These are phyloP conservation scores for Pseudonitzschia pungens DNA, from an alignment of 108 stramenopile species.

Conservation along the genomic window DNA sequence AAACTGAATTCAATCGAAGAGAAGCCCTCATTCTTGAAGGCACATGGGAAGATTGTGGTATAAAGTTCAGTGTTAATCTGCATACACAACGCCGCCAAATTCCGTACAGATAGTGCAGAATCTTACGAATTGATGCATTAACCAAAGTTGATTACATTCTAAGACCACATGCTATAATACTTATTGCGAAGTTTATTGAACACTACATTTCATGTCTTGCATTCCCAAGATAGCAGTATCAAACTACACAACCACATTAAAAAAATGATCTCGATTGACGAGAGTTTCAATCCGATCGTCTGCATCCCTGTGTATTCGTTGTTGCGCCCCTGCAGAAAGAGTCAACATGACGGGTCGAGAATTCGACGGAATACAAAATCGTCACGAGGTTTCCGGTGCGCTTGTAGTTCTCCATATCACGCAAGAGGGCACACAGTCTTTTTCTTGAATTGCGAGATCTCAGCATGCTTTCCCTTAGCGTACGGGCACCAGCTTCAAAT, in stretches of 20 bases:
- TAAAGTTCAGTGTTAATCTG: no score
- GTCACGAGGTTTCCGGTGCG: not conserved
- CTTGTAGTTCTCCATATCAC: constrained; percentile 4
- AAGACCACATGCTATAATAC: no score
- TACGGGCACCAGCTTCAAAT: not conserved
- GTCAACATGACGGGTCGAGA: constrained; percentile 12
- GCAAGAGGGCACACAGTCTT: not conserved
- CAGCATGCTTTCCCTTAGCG: constrained; percentile 13
- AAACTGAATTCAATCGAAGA: no score
- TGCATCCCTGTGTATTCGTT: not conserved
- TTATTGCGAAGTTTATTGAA: no score
- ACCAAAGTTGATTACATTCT: no score
- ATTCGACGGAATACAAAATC: constrained; percentile 4
- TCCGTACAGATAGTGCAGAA: no score
- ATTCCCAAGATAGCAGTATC: no score
- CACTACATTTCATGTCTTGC: no score
- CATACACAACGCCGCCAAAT: no score
- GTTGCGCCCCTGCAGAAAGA: not conserved
- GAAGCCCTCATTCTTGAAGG: no score
- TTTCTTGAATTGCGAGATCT: constrained; percentile 4
- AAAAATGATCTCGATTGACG: not conserved
- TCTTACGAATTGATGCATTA: no score
- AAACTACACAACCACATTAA: not conserved
- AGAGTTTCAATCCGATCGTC: not conserved
- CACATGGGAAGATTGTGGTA: no score